Percentiles rank a stretch among this genome's conserved stretches.
These are phyloP conservation scores for Aspergillus heteromorphus DNA, from an alignment of 495 filamentous ascomycete genomes.

Conservation along the genomic window DNA sequence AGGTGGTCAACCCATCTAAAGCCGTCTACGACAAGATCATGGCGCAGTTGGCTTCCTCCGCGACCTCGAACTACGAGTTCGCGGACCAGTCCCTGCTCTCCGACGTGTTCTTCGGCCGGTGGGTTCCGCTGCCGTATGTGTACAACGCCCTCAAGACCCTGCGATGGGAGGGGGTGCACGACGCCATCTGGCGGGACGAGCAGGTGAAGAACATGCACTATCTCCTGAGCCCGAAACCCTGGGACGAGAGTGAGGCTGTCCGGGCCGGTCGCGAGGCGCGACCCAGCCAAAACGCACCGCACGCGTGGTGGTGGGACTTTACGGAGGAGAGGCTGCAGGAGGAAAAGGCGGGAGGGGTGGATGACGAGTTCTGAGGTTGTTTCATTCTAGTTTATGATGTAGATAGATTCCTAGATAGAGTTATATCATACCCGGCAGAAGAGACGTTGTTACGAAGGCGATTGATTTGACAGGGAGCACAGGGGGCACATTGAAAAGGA, in stretches of 20 bases:
- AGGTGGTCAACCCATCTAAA: constrained; percentile 61
- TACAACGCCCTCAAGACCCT: constrained; percentile 84
- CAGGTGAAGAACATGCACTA: constrained; percentile 77
- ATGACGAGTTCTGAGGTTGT: not conserved
- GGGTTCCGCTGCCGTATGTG: constrained; percentile 69
- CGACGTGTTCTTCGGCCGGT: constrained; percentile 59
- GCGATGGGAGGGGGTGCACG: constrained; percentile 62
- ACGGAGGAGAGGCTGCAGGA: constrained; percentile 47
- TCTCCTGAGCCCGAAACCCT: constrained; percentile 75
- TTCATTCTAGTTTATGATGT: too few relatives aligned
- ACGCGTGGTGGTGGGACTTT: constrained; percentile 61
- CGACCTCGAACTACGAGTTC: constrained; percentile 55
- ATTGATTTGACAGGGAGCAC: too few relatives aligned
- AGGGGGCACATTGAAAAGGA: too few relatives aligned
- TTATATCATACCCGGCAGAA: too few relatives aligned
- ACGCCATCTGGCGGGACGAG: constrained; percentile 68
- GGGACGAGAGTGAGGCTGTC: constrained; percentile 53
- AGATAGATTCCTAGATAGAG: too few relatives aligned
- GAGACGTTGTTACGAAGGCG: too few relatives aligned
- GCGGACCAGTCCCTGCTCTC: constrained; percentile 70
- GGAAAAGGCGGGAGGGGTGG: constrained; percentile 39
- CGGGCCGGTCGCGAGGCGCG: constrained; percentile 5
- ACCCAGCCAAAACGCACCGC: constrained; percentile 21
- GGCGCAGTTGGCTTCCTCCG: constrained; percentile 25
- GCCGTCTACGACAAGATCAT: constrained; percentile 52